Evolutionary conservation across 2,329 filamentous ascomycete species (phyloP).

Genomic region (Trichoderma sp.): DNA sequence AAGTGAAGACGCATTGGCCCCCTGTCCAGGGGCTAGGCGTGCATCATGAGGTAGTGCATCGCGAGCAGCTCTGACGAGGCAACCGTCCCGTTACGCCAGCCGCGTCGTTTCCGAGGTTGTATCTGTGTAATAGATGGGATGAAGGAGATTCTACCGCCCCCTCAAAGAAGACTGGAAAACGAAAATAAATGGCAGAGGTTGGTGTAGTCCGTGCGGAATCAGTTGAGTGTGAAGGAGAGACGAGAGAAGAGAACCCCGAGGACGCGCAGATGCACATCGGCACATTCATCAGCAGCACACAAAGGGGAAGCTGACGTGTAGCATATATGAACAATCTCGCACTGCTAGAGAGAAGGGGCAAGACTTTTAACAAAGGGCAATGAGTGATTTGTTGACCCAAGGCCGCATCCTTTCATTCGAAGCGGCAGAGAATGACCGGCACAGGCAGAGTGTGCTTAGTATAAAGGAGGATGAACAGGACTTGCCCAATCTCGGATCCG

Average conservation of each 20-base stretch:
- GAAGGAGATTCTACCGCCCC: not conserved
- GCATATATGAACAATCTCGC: not conserved
- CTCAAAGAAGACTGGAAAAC: not conserved
- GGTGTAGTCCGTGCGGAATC: not conserved
- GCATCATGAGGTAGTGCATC: not conserved
- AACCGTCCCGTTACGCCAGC: not conserved
- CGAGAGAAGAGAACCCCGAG: not conserved
- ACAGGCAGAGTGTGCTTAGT: not conserved
- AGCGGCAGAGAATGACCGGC: not conserved
- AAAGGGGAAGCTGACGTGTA: not conserved
- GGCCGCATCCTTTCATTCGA: not conserved
- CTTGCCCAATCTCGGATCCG: not conserved
- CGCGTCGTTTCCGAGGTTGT: not conserved
- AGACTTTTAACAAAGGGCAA: not conserved
- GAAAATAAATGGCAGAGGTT: not conserved
- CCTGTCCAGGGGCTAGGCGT: not conserved
- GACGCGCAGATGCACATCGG: not conserved
- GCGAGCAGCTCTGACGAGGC: not conserved
- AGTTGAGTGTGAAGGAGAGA: not conserved
- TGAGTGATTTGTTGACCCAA: not conserved
- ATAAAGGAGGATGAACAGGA: not conserved
- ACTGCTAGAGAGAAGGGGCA: not conserved
- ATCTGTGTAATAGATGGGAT: not conserved
- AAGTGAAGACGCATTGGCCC: not conserved
- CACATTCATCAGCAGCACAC: not conserved